A percentile compares a stretch with the other conserved stretches of the same genome.
phyloP scores from a whole-genome alignment of 1,139 yeast species.

The Meyerozyma elateridarum region DNA sequence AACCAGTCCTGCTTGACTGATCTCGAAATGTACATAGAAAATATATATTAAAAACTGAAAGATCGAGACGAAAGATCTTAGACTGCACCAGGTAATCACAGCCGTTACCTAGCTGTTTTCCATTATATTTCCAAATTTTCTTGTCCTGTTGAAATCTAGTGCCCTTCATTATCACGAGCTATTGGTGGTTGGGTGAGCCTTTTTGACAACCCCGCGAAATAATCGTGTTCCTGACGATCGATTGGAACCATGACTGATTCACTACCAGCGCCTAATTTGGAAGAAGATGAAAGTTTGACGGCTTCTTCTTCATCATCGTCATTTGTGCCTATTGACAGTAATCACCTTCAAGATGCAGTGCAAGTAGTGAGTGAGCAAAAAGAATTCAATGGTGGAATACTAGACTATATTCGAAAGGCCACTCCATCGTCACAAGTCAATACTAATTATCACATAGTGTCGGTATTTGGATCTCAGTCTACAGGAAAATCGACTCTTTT shows the following conservation, averaged over 20 bases:
- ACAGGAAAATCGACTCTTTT: conserved; percentile 93
- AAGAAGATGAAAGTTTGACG: conserved; percentile 11
- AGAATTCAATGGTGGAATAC: conserved; percentile 44
- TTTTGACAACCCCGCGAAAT: too few species aligned
- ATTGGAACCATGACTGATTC: conserved; percentile 8
- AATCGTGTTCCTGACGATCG: neutral
- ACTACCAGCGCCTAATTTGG: conserved; percentile 11
- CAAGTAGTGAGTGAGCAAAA: conserved; percentile 82
- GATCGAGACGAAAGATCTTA: too few species aligned
- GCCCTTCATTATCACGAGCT: too few species aligned
- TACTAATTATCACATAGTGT: conserved; percentile 78
- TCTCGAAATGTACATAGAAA: conserved; percentile 2
- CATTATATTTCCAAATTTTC: too few species aligned
- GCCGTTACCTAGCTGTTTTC: too few species aligned
- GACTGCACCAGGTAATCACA: too few species aligned
- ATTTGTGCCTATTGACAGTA: conserved; percentile 37
- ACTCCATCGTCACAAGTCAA: conserved; percentile 45
- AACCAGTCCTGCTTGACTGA: conserved; percentile 6
- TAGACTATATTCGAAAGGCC: conserved; percentile 34
- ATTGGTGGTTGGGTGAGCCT: too few species aligned
- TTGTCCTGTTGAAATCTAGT: too few species aligned
- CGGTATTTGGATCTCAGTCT: conserved; percentile 95
- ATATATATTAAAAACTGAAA: too few species aligned
- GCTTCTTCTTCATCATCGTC: conserved; percentile 32
- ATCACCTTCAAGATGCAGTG: conserved; percentile 40